phyloP scores from a whole-genome alignment of 345 rosid genomes.

The Pelargonium nanum region DNA sequence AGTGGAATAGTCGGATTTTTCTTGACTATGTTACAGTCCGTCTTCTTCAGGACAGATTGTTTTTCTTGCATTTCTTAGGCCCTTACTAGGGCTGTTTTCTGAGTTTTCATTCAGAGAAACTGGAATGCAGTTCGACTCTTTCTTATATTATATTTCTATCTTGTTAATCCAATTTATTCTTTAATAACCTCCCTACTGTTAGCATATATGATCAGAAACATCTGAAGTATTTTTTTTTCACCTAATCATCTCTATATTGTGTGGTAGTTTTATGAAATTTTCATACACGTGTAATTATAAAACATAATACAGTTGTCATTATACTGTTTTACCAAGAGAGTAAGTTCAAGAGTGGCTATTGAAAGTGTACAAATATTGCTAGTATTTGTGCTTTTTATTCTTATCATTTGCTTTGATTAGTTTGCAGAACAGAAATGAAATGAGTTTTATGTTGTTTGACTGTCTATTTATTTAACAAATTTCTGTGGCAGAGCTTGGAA shows the following conservation, averaged over 20 bases:
- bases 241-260: too few relatives aligned
- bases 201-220: background rate
- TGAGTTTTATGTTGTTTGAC: background rate
- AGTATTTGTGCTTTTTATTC: background rate
- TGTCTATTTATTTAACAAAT: background rate
- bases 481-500: conserved; percentile 76
- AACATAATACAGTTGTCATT: background rate
- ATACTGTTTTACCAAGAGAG: background rate
- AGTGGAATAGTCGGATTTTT: background rate
- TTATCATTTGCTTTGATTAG: background rate
- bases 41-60: background rate
- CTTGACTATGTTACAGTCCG: background rate
- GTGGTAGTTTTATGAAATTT: background rate
- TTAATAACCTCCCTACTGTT: background rate
- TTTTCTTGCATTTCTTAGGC: background rate
- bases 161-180: background rate
- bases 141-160: background rate
- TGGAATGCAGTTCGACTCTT: background rate
- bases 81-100: background rate
- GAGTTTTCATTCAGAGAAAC: background rate
- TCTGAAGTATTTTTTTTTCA: too few relatives aligned
- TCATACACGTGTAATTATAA: background rate
- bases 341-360: background rate
- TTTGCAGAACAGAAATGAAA: background rate
- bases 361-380: background rate